Conservation (phyloP, 1,284 basidiomycete species). For the Tilletia horrida region DNA sequence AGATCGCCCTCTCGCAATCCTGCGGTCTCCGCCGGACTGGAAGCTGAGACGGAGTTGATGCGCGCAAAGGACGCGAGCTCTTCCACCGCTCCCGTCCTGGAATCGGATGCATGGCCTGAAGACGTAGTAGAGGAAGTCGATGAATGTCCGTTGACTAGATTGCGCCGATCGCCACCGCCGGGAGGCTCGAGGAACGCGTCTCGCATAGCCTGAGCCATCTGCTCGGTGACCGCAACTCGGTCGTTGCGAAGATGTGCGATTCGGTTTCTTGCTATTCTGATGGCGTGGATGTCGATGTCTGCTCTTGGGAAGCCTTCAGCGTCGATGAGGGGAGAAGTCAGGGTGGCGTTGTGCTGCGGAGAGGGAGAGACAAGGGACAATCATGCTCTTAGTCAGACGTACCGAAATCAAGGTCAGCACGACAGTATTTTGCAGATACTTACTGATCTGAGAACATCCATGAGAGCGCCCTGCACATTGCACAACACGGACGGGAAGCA, state of each 20-base stretch:
- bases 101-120: not conserved
- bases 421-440: too few relatives aligned
- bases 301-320: slow-evolving; percentile 40
- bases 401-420: not conserved
- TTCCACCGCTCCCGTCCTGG: not conserved
- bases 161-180: slow-evolving; percentile 26
- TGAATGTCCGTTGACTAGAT: not conserved
- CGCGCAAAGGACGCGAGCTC: slow-evolving; percentile 22
- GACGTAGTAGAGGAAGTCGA: not conserved
- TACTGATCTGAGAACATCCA: slow-evolving; percentile 12
- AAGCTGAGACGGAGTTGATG: slow-evolving; percentile 34
- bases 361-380: not conserved
- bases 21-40: slow-evolving; percentile 32
- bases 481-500: not conserved
- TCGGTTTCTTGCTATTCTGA: slow-evolving; percentile 33
- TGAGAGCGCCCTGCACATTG: slow-evolving; percentile 25
- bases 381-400: not conserved
- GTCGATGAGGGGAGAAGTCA: slow-evolving; percentile 35
- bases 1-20: slow-evolving; percentile 30
- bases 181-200: slow-evolving; percentile 31
- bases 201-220: slow-evolving; percentile 23
- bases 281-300: slow-evolving; percentile 38
- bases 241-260: slow-evolving; percentile 41
- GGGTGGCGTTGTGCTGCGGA: slow-evolving; percentile 28
- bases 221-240: slow-evolving; percentile 28